Evolutionary conservation across 306 rosid genomes (phyloP).

Genomic region (Crataegus laevigata): DNA sequence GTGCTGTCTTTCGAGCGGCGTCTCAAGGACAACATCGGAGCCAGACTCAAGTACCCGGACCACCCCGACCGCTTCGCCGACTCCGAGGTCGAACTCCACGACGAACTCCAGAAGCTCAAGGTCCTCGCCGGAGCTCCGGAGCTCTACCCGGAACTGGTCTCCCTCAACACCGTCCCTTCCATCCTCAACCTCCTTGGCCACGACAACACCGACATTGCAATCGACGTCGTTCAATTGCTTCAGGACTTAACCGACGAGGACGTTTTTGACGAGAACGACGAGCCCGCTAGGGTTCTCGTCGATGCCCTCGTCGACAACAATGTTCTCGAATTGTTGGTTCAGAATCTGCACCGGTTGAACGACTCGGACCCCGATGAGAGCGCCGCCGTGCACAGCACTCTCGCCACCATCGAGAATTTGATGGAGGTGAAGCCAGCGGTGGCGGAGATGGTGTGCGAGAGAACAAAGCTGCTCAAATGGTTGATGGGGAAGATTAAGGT

Average conservation of each 20-base stretch:
- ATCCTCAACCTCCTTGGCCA: constrained; percentile 67
- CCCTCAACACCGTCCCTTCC: constrained; percentile 64
- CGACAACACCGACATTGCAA: constrained; percentile 80
- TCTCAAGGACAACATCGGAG: constrained; percentile 77
- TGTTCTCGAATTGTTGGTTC: constrained; percentile 69
- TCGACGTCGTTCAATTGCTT: constrained; percentile 70
- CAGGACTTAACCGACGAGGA: constrained; percentile 89
- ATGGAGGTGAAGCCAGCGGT: constrained; percentile 84
- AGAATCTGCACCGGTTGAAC: constrained; percentile 60
- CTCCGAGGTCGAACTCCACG: constrained; percentile 88
- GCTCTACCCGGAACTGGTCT: constrained; percentile 76
- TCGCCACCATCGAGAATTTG: constrained; percentile 79
- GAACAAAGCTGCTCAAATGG: constrained; percentile 76
- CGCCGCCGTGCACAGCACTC: constrained; percentile 57
- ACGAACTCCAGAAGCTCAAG: constrained; percentile 75
- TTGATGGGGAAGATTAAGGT: constrained; percentile 80
- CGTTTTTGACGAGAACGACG: constrained; percentile 69
- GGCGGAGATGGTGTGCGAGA: constrained; percentile 85
- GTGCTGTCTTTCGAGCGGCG: constrained; percentile 90
- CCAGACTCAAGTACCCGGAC: constrained; percentile 79
- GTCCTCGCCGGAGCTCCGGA: constrained; percentile 88
- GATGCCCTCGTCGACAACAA: constrained; percentile 68
- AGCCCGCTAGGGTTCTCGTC: constrained; percentile 62
- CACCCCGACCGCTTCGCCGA: constrained; percentile 90
- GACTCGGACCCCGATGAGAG: constrained; percentile 70